Percentiles rank a stretch among this genome's conserved stretches.
Evolutionary conservation across 441 rosid genomes (phyloP).

Genomic region (Raphanus hybrid): DNA sequence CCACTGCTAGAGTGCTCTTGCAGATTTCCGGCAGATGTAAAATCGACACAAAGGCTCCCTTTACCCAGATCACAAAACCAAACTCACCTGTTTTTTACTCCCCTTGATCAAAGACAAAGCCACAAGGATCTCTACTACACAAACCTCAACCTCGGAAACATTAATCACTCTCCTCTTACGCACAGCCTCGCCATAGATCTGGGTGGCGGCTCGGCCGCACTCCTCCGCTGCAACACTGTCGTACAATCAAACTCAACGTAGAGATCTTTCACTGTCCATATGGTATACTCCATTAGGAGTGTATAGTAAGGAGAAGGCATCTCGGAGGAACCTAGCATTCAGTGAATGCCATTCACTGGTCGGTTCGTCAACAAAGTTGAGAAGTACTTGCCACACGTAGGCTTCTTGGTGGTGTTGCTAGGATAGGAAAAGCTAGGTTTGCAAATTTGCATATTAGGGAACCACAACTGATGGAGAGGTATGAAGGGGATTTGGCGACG

Average conservation of each 20-base stretch:
- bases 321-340: conserved; percentile 26
- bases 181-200: not conserved
- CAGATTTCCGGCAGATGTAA: too few relatives aligned
- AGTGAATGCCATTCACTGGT: conserved; percentile 4
- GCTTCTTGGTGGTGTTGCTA: not conserved
- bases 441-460: conserved; percentile 30
- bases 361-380: not conserved
- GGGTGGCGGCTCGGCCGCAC: not conserved
- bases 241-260: conserved; percentile 4
- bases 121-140: conserved; percentile 3
- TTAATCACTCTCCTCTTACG: not conserved
- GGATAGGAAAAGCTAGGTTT: conserved; percentile 21
- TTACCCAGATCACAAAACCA: too few relatives aligned
- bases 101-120: conserved; percentile 23
- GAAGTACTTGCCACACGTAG: not conserved
- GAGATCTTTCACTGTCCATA: conserved; percentile 16
- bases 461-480: conserved; percentile 31
- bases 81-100: conserved; percentile 30
- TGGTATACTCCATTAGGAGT: not conserved
- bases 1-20: too few relatives aligned
- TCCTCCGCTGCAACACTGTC: conserved; percentile 8
- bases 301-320: conserved; percentile 3
- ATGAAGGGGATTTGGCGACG: conserved; percentile 16
- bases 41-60: too few relatives aligned
- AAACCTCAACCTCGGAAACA: conserved; percentile 25